These are phyloP conservation scores for Ruellia speciosa DNA, from an alignment of 305 asterid species.

Conservation along the genomic window DNA sequence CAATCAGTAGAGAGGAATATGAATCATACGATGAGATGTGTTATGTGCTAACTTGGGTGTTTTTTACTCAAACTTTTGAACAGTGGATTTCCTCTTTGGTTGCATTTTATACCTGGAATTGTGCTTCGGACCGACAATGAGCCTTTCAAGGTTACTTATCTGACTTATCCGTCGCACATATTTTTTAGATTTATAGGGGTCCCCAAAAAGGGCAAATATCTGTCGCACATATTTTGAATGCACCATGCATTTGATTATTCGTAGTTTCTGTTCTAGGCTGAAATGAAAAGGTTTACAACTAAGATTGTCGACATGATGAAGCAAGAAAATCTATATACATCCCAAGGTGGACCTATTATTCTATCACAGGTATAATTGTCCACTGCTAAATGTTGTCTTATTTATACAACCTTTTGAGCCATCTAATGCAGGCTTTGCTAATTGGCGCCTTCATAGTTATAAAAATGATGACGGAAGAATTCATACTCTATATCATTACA, in stretches of 20 bases:
- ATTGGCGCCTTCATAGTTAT: background rate
- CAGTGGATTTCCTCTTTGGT: constrained; percentile 97
- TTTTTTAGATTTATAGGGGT: too few species aligned
- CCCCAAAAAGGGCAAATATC: too few species aligned
- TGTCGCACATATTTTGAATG: background rate
- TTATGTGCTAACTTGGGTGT: background rate
- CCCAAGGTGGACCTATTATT: constrained; percentile 94
- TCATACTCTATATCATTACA: constrained; percentile 18
- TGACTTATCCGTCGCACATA: background rate
- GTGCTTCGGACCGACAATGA: constrained; percentile 75
- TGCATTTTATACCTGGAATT: constrained; percentile 80
- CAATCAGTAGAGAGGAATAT: background rate
- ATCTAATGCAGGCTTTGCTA: background rate
- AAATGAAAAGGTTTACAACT: constrained; percentile 85
- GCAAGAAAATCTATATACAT: constrained; percentile 74
- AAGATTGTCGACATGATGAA: constrained; percentile 89
- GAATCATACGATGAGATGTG: background rate
- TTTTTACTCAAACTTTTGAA: background rate
- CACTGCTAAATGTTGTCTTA: background rate
- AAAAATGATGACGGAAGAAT: background rate
- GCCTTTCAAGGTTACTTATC: constrained; percentile 66
- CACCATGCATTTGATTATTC: background rate
- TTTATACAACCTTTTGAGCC: background rate
- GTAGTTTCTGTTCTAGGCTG: constrained; percentile 43
- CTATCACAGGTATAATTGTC: constrained; percentile 66